Percentiles rank a stretch among this genome's conserved stretches.
Conservation (phyloP, 2,329 filamentous ascomycete species). For the Colletotrichum aenigma region DNA sequence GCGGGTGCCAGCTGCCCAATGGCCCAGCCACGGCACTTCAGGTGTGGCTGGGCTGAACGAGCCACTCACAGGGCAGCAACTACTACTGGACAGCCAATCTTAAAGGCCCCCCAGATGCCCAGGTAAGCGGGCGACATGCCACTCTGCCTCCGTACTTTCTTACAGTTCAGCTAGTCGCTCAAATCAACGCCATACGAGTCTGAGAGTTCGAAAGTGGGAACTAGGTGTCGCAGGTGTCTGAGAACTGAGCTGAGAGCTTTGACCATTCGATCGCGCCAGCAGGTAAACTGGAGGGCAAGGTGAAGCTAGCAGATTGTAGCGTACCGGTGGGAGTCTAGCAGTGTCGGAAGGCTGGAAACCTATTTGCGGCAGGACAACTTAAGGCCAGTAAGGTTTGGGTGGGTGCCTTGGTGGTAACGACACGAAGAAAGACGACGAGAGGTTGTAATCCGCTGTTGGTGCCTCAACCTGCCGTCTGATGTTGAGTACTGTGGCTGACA, state of each 20-base stretch:
- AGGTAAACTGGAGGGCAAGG: not conserved
- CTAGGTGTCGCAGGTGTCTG: not conserved
- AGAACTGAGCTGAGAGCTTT: slow-evolving; percentile 10
- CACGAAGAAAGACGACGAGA: not conserved
- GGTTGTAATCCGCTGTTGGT: not conserved
- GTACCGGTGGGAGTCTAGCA: not conserved
- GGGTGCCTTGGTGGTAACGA: not conserved
- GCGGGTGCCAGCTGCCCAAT: not conserved
- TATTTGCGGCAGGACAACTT: not conserved
- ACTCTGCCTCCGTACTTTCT: not conserved
- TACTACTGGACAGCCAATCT: not conserved
- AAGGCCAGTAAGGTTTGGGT: not conserved
- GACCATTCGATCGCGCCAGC: not conserved
- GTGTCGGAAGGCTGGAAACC: not conserved
- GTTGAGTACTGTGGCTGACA: not conserved
- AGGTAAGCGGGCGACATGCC: not conserved
- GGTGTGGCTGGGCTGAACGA: not conserved
- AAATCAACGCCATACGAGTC: not conserved
- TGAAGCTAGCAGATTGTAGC: not conserved
- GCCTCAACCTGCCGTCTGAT: not conserved
- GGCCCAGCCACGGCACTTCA: not conserved
- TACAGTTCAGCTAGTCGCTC: not conserved
- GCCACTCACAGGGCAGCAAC: not conserved
- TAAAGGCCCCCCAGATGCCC: not conserved
- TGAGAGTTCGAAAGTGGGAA: not conserved